Conservation (phyloP, 306 rosid genomes). For the Comarum palustre region DNA sequence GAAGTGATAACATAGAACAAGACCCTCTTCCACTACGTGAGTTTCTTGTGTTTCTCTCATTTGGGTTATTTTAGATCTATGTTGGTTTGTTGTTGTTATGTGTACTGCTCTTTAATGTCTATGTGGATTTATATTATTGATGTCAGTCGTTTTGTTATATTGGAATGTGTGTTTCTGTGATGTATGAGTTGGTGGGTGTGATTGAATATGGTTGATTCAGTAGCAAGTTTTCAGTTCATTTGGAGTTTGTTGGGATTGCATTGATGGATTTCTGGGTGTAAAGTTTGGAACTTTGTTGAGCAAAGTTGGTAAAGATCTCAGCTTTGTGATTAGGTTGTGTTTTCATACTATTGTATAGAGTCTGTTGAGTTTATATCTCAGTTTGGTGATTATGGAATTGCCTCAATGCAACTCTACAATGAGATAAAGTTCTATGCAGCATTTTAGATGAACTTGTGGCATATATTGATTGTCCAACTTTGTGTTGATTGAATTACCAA, state of each 20-base stretch:
- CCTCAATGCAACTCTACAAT: not conserved
- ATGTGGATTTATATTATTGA: not conserved
- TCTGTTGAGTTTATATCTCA: not conserved
- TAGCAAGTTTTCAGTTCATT: not conserved
- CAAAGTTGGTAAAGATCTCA: constrained; percentile 1
- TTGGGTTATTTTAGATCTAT: constrained; percentile 11
- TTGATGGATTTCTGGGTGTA: not conserved
- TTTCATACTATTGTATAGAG: not conserved
- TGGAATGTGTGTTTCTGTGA: not conserved
- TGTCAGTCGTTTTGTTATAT: not conserved
- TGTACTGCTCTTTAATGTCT: not conserved
- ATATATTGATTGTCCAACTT: not conserved
- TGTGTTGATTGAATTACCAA: not conserved
- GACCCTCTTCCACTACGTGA: constrained; percentile 7
- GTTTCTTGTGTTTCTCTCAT: constrained; percentile 8
- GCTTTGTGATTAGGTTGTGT: constrained; percentile 11
- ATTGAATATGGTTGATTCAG: constrained; percentile 3
- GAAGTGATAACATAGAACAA: constrained; percentile 4
- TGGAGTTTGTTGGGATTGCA: not conserved
- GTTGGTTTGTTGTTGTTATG: not conserved
- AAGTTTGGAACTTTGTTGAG: not conserved
- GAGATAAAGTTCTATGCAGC: not conserved
- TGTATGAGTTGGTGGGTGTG: not conserved
- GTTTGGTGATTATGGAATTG: not conserved
- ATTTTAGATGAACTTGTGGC: not conserved